Evolutionary conservation across 164 flowering plant genomes (phyloP).

Genomic region (Houttuynia cordata): DNA sequence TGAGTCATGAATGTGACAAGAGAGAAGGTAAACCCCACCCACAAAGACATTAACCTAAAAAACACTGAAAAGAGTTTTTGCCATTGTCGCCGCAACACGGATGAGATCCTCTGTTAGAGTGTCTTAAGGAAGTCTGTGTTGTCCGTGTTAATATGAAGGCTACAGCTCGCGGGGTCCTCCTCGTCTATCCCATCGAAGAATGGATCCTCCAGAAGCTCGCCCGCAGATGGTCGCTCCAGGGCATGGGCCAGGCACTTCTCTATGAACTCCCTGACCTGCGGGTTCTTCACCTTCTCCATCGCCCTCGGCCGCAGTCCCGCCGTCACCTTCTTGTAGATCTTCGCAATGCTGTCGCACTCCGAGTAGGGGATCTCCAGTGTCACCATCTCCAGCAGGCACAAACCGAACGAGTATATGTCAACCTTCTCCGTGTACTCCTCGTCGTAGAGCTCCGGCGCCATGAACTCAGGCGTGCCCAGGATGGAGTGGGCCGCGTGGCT

Average conservation of each 20-base stretch:
- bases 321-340: conserved; percentile 63
- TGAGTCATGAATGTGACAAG: no score
- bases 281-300: conserved; percentile 47
- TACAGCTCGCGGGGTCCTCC: no score
- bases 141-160: no score
- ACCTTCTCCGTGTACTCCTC: conserved; percentile 70
- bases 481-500: conserved; percentile 62
- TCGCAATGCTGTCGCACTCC: conserved; percentile 55
- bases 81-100: no score
- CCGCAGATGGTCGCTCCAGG: conserved; percentile 52
- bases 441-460: conserved; percentile 82
- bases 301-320: conserved; percentile 51
- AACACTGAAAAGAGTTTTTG: no score
- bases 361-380: conserved; percentile 64
- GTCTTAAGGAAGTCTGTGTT: no score
- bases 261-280: conserved; percentile 48
- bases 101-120: no score
- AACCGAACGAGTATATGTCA: conserved; percentile 72
- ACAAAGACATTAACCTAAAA: no score
- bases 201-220: conserved; percentile 50
- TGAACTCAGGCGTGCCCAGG: conserved; percentile 74
- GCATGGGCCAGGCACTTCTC: conserved; percentile 60
- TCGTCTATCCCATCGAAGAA: conserved; percentile 48
- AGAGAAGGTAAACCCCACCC: no score
- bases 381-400: conserved; percentile 69